These are phyloP conservation scores for Beauveria pseudobassiana DNA, from an alignment of 2,329 filamentous ascomycete species.

Conservation along the genomic window DNA sequence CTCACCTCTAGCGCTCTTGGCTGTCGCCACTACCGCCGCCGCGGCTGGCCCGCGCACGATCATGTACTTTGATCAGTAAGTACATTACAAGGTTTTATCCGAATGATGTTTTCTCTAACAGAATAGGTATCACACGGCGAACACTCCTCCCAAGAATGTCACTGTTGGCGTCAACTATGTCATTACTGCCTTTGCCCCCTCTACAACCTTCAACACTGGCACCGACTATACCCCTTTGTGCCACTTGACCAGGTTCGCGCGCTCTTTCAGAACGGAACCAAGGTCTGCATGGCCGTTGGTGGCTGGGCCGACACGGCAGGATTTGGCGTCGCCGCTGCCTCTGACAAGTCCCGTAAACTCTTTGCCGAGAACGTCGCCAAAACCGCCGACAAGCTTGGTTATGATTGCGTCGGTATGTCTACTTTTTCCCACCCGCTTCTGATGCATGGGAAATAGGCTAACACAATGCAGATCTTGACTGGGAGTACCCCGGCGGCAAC, in stretches of 20 bases:
- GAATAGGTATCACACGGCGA: slow-evolving; percentile 32
- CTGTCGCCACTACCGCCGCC: slow-evolving; percentile 14
- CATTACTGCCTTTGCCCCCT: slow-evolving; percentile 47
- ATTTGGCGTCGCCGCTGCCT: slow-evolving; percentile 43
- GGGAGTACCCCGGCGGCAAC: slow-evolving; percentile 58
- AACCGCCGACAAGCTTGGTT: slow-evolving; percentile 46
- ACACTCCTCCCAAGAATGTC: slow-evolving; percentile 27
- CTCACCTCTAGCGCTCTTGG: slow-evolving; percentile 9
- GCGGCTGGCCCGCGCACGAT: slow-evolving; percentile 21
- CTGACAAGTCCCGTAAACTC: slow-evolving; percentile 35
- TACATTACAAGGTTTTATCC: no score
- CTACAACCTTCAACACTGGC: slow-evolving; percentile 38
- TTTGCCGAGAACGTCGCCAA: slow-evolving; percentile 52
- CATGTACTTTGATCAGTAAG: slow-evolving; percentile 42
- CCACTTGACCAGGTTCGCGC: slow-evolving; percentile 41
- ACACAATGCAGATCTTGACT: slow-evolving; percentile 50
- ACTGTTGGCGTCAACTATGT: slow-evolving; percentile 45
- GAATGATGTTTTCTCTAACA: background rate
- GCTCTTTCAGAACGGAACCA: slow-evolving; percentile 44
- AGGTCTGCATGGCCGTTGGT: slow-evolving; percentile 57
- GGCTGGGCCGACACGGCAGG: slow-evolving; percentile 57
- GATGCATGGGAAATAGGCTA: slow-evolving; percentile 1
- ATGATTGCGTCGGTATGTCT: slow-evolving; percentile 49
- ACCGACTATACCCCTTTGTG: slow-evolving; percentile 44
- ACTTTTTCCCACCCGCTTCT: background rate